A percentile compares a stretch with the other conserved stretches of the same genome.
These are phyloP conservation scores for Nepenthes alata DNA, from an alignment of 179 eudicot genomes.

Conservation along the genomic window DNA sequence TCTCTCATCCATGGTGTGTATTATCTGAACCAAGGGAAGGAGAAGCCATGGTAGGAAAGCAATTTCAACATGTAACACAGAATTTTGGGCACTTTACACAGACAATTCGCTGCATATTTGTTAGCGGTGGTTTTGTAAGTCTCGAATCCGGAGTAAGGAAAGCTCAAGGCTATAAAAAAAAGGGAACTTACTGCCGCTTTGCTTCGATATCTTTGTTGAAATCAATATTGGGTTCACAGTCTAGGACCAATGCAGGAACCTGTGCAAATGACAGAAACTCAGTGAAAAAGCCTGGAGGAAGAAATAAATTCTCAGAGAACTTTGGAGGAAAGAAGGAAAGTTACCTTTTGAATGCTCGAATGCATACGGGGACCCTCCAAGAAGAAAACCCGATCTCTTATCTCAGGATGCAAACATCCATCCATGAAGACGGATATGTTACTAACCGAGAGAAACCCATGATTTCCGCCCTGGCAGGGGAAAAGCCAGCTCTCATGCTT, in stretches of 20 bases:
- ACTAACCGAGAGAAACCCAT: conserved; percentile 59
- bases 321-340: background rate
- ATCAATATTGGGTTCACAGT: conserved; percentile 84
- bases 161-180: background rate
- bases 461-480: conserved; percentile 62
- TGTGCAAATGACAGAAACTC: conserved; percentile 9
- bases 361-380: conserved; percentile 89
- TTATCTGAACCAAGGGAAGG: no score
- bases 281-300: background rate
- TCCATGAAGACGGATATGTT: conserved; percentile 37
- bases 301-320: background rate
- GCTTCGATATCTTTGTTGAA: conserved; percentile 80
- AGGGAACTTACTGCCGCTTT: conserved; percentile 43
- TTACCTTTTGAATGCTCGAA: conserved; percentile 71
- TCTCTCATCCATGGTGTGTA: no score
- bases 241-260: conserved; percentile 90
- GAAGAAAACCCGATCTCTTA: conserved; percentile 64
- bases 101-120: no score
- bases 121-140: no score
- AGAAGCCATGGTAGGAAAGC: background rate
- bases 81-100: no score
- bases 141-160: background rate
- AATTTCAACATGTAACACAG: background rate
- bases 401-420: conserved; percentile 46
- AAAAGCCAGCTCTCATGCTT: conserved; percentile 95